Conservation (phyloP, 331 rosid genomes). For the Pyrus hybrid region DNA sequence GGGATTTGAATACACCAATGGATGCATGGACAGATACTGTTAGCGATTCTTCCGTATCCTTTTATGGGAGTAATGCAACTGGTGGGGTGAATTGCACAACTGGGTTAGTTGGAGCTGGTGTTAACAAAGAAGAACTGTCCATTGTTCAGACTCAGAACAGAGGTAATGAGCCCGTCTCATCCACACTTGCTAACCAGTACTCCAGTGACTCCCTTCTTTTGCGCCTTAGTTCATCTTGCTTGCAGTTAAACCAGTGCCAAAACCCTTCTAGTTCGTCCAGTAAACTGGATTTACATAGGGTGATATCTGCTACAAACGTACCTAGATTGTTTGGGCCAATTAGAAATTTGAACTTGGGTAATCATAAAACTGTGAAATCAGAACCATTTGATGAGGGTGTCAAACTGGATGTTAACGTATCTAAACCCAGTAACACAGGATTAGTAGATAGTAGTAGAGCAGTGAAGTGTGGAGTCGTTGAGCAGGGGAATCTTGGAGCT, state of each 20-base stretch:
- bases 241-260: conserved; percentile 1
- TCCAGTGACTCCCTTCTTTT: conserved; percentile 21
- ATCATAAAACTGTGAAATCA: conserved; percentile 46
- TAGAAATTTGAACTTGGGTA: conserved; percentile 23
- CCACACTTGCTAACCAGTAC: conserved; percentile 15
- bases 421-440: conserved; percentile 17
- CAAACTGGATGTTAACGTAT: conserved; percentile 22
- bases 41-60: conserved; percentile 23
- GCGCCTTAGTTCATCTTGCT: conserved; percentile 25
- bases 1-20: conserved; percentile 97
- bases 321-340: conserved; percentile 12
- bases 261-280: conserved; percentile 32
- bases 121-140: conserved; percentile 15
- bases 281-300: conserved; percentile 24
- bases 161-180: not conserved
- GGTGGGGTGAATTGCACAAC: conserved; percentile 14
- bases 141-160: conserved; percentile 9
- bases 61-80: conserved; percentile 14
- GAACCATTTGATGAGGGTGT: conserved; percentile 57
- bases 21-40: conserved; percentile 78
- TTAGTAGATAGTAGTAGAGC: conserved; percentile 24
- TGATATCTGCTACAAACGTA: conserved; percentile 15
- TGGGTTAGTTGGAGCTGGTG: conserved; percentile 11
- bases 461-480: conserved; percentile 30
- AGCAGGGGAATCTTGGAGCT: conserved; percentile 18